These are phyloP conservation scores for Bacidia rubella DNA, from an alignment of 495 filamentous ascomycete genomes.

Conservation along the genomic window DNA sequence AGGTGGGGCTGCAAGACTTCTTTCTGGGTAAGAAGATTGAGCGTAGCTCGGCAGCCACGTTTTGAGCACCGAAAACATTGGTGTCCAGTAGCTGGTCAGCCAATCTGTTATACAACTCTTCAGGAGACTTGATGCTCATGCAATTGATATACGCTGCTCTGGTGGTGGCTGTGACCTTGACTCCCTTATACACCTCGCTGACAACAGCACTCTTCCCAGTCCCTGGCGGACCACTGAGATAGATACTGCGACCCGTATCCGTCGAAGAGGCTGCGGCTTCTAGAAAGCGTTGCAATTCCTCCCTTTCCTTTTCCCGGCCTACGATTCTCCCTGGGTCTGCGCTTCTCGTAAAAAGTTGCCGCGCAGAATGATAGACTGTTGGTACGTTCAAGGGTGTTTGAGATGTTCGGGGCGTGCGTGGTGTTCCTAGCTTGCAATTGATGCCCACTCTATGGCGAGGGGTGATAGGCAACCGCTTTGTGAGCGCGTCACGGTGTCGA, in stretches of 20 bases:
- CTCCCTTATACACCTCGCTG: constrained; percentile 54
- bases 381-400: constrained; percentile 27
- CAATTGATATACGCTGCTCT: constrained; percentile 80
- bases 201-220: constrained; percentile 95
- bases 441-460: constrained; percentile 56
- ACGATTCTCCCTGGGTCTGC: constrained; percentile 62
- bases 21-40: constrained; percentile 50
- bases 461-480: constrained; percentile 48
- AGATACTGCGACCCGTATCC: constrained; percentile 67
- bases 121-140: constrained; percentile 78
- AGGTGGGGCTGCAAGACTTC: constrained; percentile 31
- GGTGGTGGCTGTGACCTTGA: constrained; percentile 34
- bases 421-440: constrained; percentile 50
- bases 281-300: constrained; percentile 58
- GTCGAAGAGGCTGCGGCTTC: constrained; percentile 42
- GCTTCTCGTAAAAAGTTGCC: constrained; percentile 75
- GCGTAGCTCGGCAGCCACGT: constrained; percentile 40
- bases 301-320: constrained; percentile 68
- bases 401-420: constrained; percentile 51
- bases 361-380: constrained; percentile 71
- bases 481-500: constrained; percentile 50
- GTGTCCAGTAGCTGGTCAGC: constrained; percentile 49
- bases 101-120: constrained; percentile 67
- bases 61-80: constrained; percentile 26
- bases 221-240: constrained; percentile 89